A percentile compares a stretch with the other conserved stretches of the same genome.
Evolutionary conservation across 225 moss, liverwort and hornwort genomes (phyloP).

Genomic region (Straminergon stramineum): DNA sequence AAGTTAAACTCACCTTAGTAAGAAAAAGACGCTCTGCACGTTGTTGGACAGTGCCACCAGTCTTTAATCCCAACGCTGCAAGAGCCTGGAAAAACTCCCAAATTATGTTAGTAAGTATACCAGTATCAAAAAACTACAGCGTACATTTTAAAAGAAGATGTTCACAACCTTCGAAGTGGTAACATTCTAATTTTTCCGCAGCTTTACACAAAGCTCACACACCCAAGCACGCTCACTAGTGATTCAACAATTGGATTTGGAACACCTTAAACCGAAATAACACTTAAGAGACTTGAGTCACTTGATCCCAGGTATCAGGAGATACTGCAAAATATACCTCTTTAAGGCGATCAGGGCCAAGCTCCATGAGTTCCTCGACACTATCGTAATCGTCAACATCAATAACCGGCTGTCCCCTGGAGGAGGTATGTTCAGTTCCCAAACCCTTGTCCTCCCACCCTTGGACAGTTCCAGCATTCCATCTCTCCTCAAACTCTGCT

Average conservation of each 20-base stretch:
- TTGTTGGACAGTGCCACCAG: conserved; percentile 71
- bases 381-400: conserved; percentile 81
- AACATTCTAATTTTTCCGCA: neutral
- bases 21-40: conserved; percentile 81
- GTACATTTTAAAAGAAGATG: neutral
- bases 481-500: conserved; percentile 66
- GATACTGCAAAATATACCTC: conserved; percentile 26
- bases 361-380: conserved; percentile 68
- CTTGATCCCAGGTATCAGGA: neutral
- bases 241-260: neutral
- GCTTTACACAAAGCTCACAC: neutral
- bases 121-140: neutral
- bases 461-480: conserved; percentile 66
- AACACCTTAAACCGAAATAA: neutral
- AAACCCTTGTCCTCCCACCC: conserved; percentile 89
- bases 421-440: conserved; percentile 48
- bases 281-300: neutral
- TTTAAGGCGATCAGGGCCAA: conserved; percentile 81
- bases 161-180: neutral
- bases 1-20: conserved; percentile 47
- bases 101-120: neutral
- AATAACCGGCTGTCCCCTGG: conserved; percentile 42
- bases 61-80: conserved; percentile 59
- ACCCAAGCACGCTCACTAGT: neutral
- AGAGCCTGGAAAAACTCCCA: conserved; percentile 46